A percentile compares a stretch with the other conserved stretches of the same genome.
Evolutionary conservation across 2,329 filamentous ascomycete species (phyloP).

Genomic region (Botrytis medusae): DNA sequence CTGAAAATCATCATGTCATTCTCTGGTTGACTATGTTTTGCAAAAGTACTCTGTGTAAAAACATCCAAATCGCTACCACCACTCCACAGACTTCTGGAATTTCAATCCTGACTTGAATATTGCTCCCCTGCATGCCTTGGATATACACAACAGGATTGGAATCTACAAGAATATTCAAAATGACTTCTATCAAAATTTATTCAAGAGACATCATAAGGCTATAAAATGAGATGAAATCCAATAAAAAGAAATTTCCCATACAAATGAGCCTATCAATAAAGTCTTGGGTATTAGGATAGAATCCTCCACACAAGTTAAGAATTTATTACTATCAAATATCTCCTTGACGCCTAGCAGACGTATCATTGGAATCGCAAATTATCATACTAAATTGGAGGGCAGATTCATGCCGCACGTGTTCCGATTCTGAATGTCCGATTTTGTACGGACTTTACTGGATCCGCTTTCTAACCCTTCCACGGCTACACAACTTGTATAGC

Average conservation of each 20-base stretch:
- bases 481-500: neutral
- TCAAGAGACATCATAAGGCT: fast-evolving
- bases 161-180: neutral
- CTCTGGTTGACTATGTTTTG: neutral
- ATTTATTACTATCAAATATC: neutral
- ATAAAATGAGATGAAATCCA: neutral
- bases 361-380: neutral
- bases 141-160: neutral
- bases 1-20: neutral
- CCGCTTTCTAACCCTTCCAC: neutral
- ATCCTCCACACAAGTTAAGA: neutral
- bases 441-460: neutral
- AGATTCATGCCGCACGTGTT: neutral
- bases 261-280: neutral
- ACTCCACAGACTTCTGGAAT: neutral
- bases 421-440: neutral
- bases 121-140: neutral
- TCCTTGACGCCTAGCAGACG: neutral
- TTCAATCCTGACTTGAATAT: neutral
- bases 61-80: too few species aligned
- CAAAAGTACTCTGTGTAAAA: neutral
- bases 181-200: neutral
- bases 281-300: neutral
- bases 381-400: neutral
- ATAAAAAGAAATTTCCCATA: neutral